phyloP scores from a whole-genome alignment of 305 asterid genomes.

The Solanum hybrid region DNA sequence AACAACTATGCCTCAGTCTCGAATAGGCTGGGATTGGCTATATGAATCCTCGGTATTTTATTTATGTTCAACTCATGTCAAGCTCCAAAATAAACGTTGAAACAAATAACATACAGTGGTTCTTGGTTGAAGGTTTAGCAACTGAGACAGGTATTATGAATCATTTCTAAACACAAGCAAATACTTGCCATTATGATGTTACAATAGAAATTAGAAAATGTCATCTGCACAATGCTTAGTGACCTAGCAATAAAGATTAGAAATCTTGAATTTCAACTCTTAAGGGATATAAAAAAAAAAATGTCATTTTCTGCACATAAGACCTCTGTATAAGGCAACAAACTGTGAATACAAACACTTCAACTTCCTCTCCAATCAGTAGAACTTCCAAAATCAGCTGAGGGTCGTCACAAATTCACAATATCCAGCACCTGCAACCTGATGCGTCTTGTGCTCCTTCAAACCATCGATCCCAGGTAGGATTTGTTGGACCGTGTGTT shows the following conservation, averaged over 20 bases:
- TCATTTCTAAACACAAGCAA: neutral
- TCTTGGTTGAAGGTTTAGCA: neutral
- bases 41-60: neutral
- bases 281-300: neutral
- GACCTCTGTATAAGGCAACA: neutral
- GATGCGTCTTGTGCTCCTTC: slow-evolving; percentile 57
- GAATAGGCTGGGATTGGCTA: neutral
- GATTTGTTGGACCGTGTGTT: slow-evolving; percentile 55
- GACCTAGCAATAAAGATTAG: neutral
- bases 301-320: slow-evolving; percentile 18
- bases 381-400: slow-evolving; percentile 6
- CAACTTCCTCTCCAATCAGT: slow-evolving; percentile 5
- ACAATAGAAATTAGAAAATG: neutral
- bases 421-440: slow-evolving; percentile 63
- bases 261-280: neutral
- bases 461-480: slow-evolving; percentile 71
- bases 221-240: slow-evolving; percentile 2
- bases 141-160: neutral
- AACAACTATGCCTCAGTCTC: neutral
- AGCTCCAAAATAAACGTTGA: neutral
- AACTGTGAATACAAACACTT: neutral
- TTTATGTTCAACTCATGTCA: neutral
- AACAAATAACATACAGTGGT: neutral
- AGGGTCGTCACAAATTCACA: slow-evolving; percentile 18
- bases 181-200: neutral